phyloP scores from a whole-genome alignment of 1,284 basidiomycete species.

The Sparassis latifolia region DNA sequence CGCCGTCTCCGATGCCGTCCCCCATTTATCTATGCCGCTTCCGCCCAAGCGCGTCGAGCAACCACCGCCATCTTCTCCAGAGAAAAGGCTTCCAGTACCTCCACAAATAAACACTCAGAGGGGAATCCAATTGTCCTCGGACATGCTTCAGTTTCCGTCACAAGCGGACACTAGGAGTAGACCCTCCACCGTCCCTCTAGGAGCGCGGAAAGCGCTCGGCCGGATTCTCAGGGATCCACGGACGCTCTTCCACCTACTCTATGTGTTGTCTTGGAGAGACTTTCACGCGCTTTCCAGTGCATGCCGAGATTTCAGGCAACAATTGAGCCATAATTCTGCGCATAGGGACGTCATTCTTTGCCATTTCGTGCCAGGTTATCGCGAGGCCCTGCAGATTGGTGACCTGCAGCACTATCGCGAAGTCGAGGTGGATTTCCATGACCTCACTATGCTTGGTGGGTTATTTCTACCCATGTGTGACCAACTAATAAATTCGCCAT shows the following conservation, averaged over 20 bases:
- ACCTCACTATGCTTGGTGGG: conserved; percentile 59
- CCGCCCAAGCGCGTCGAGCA: neutral
- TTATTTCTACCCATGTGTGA: conserved; percentile 9
- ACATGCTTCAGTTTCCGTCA: too few relatives aligned
- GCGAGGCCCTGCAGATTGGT: conserved; percentile 32
- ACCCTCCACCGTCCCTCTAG: neutral
- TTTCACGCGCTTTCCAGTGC: conserved; percentile 46
- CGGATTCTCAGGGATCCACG: conserved; percentile 31
- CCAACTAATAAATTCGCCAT: neutral
- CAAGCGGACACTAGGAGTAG: neutral
- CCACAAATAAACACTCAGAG: neutral
- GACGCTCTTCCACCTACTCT: conserved; percentile 39
- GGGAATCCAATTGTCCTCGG: too few relatives aligned
- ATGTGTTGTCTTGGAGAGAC: conserved; percentile 44
- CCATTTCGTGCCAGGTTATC: conserved; percentile 54
- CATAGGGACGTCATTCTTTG: conserved; percentile 49
- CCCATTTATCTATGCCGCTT: neutral
- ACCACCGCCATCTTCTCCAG: neutral
- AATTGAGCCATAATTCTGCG: conserved; percentile 33
- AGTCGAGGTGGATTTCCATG: conserved; percentile 46
- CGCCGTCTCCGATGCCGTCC: neutral
- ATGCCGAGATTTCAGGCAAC: conserved; percentile 37
- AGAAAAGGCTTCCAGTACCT: neutral
- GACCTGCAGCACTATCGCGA: conserved; percentile 36
- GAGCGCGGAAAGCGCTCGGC: conserved; percentile 7